Percentiles rank a stretch among this genome's conserved stretches.
These are phyloP conservation scores for Penicillium salamii DNA, from an alignment of 495 filamentous ascomycete genomes.

Conservation along the genomic window DNA sequence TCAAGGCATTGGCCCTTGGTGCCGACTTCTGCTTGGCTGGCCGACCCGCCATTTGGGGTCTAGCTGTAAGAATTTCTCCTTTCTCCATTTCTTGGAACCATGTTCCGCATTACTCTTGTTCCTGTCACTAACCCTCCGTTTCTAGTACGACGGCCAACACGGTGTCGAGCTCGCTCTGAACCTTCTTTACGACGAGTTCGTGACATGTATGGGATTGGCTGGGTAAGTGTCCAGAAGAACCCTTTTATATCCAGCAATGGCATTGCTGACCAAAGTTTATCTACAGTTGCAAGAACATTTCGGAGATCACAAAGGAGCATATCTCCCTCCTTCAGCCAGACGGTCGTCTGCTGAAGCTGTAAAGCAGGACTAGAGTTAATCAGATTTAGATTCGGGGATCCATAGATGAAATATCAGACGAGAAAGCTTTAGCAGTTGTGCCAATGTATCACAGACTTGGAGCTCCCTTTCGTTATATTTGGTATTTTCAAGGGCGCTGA, in stretches of 20 bases:
- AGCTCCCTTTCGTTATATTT: no score
- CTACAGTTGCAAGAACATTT: not conserved
- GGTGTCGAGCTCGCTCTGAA: constrained; percentile 5
- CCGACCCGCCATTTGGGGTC: constrained; percentile 12
- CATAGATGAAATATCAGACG: no score
- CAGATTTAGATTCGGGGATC: no score
- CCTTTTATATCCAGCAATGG: no score
- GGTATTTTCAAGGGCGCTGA: no score
- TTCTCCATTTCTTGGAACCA: no score
- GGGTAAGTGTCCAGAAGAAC: not conserved
- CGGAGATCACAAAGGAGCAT: not conserved
- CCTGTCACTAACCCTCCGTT: no score
- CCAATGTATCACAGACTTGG: no score
- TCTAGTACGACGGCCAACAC: constrained; percentile 4
- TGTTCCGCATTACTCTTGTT: no score
- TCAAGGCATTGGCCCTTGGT: constrained; percentile 13
- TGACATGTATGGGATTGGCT: constrained; percentile 2
- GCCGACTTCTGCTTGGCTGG: constrained; percentile 12
- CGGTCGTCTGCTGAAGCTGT: not conserved
- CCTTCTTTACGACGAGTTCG: constrained; percentile 5
- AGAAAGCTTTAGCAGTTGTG: no score
- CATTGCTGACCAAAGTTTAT: not conserved
- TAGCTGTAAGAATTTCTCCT: not conserved
- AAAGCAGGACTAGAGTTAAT: no score
- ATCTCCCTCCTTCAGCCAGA: not conserved